Evolutionary conservation across 106 monocot species (phyloP).

Genomic region (Phalaenopsis equestris): DNA sequence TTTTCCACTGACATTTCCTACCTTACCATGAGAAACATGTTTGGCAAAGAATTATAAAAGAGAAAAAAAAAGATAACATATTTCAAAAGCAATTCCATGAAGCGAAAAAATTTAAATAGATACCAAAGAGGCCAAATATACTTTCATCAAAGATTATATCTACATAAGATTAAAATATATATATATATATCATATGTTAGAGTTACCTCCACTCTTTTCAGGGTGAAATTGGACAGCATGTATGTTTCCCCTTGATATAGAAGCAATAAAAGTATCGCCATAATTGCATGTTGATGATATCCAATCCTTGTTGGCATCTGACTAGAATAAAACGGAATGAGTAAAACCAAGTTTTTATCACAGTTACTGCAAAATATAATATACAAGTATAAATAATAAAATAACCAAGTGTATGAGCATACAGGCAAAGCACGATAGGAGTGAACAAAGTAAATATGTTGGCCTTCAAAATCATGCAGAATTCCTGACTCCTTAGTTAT

Average conservation of each 20-base stretch:
- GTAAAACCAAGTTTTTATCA: constrained; percentile 8
- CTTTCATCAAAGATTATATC: neutral
- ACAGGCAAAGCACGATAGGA: constrained; percentile 88
- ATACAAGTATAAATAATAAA: neutral
- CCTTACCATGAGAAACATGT: neutral
- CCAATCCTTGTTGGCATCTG: constrained; percentile 86
- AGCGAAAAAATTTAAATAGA: neutral
- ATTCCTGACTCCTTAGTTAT: constrained; percentile 49
- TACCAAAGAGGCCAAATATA: neutral
- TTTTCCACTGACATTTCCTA: neutral
- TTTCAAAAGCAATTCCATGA: neutral
- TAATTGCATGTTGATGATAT: constrained; percentile 90
- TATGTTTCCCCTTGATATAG: constrained; percentile 78
- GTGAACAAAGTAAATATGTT: constrained; percentile 97
- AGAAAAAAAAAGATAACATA: neutral
- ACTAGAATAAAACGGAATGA: constrained; percentile 37
- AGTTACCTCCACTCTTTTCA: constrained; percentile 96
- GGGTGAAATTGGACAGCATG: constrained; percentile 98
- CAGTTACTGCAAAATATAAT: neutral
- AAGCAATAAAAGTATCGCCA: constrained; percentile 77
- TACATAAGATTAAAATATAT: neutral
- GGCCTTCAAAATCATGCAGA: constrained; percentile 60
- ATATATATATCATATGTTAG: neutral
- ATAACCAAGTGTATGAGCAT: constrained; percentile 15
- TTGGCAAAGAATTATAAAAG: neutral